These are phyloP conservation scores for Trametes sp. DNA, from an alignment of 1,284 basidiomycete genomes.

Conservation along the genomic window DNA sequence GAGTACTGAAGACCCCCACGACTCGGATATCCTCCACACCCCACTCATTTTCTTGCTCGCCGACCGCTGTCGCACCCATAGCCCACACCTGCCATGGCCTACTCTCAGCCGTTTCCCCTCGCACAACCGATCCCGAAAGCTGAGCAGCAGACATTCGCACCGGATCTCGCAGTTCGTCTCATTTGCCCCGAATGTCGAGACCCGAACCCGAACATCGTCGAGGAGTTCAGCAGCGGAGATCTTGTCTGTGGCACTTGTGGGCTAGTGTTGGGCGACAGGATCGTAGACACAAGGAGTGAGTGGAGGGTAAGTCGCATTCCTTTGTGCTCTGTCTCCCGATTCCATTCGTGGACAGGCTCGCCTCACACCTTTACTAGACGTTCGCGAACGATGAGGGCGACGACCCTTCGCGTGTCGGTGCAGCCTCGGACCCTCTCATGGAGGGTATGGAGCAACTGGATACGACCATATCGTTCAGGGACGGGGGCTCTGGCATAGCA, in stretches of 20 bases:
- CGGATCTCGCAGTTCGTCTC: conserved; percentile 88
- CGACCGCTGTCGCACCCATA: conserved; percentile 27
- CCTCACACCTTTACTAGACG: conserved; percentile 64
- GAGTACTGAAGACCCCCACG: background rate
- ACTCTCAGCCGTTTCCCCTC: conserved; percentile 76
- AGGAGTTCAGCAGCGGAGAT: conserved; percentile 98
- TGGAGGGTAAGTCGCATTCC: conserved; percentile 82
- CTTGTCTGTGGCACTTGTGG: conserved; percentile 98
- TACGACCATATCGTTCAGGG: conserved; percentile 94
- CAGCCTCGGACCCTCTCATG: conserved; percentile 91
- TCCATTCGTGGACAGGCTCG: conserved; percentile 11
- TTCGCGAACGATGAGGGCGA: conserved; percentile 99
- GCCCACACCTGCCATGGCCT: conserved; percentile 52
- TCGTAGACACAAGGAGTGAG: conserved; percentile 98
- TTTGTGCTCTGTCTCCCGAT: background rate
- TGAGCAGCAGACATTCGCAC: conserved; percentile 68
- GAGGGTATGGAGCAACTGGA: conserved; percentile 95
- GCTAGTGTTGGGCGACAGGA: conserved; percentile 92
- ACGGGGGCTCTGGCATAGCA: conserved; percentile 93
- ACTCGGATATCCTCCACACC: background rate
- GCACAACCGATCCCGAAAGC: conserved; percentile 57
- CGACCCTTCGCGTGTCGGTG: conserved; percentile 99
- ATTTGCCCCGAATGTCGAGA: conserved; percentile 95
- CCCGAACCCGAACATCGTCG: conserved; percentile 92
- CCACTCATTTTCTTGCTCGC: conserved; percentile 20